Conservation (phyloP, 129 eudicot genomes). For the Deinandra increscens region DNA sequence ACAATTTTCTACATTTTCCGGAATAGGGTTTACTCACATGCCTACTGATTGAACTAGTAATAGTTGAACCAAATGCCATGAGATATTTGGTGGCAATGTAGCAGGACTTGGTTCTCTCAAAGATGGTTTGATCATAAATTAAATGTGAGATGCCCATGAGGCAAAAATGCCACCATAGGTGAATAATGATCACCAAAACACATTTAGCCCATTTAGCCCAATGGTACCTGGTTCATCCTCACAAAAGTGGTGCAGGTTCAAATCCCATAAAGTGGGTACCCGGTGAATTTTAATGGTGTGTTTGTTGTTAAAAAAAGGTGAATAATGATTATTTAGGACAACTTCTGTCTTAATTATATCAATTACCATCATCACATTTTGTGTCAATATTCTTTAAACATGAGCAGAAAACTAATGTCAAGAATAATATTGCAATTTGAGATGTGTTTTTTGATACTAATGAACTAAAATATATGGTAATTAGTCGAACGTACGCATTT, state of each 20-base stretch:
- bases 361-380: neutral
- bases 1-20: constrained; percentile 1
- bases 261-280: no score
- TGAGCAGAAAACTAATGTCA: neutral
- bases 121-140: constrained; percentile 6
- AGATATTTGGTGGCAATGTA: constrained; percentile 9
- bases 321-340: neutral
- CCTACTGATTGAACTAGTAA: constrained; percentile 20
- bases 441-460: neutral
- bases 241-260: no score
- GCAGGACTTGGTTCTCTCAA: constrained; percentile 1
- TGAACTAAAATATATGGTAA: neutral
- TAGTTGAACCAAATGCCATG: neutral
- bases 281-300: no score
- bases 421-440: neutral
- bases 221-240: no score
- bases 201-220: no score
- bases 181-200: neutral
- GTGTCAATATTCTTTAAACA: neutral
- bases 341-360: neutral
- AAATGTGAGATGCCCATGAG: neutral
- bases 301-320: no score
- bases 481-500: neutral
- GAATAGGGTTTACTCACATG: neutral
- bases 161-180: neutral